Conservation (phyloP, 2,329 filamentous ascomycete genomes). For the Diaporthe vexans region DNA sequence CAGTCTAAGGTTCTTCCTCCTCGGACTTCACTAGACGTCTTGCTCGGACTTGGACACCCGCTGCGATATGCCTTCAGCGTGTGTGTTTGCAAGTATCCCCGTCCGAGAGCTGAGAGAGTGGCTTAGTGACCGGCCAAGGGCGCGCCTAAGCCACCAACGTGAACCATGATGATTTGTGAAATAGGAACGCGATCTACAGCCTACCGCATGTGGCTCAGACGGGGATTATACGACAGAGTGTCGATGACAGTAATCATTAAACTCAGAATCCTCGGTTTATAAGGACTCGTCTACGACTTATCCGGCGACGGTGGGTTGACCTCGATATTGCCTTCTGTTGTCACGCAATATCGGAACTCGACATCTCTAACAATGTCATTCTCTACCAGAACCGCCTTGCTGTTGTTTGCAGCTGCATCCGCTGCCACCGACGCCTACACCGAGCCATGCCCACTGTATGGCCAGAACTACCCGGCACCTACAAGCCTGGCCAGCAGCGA, state of each 20-base stretch:
- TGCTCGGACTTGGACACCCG: background rate
- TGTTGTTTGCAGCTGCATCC: background rate
- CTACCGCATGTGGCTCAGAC: conserved; percentile 10
- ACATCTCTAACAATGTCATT: background rate
- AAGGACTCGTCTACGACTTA: background rate
- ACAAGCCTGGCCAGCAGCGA: conserved; percentile 1
- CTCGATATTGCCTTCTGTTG: background rate
- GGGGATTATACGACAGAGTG: background rate
- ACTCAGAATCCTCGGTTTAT: background rate
- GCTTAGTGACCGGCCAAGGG: background rate
- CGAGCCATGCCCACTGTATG: conserved; percentile 34
- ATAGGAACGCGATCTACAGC: background rate
- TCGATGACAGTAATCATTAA: rapidly evolving
- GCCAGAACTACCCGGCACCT: conserved; percentile 25
- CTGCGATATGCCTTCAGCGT: background rate
- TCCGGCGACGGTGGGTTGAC: background rate
- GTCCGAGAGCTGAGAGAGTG: too few relatives aligned
- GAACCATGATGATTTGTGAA: background rate
- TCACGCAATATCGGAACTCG: background rate
- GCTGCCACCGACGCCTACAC: background rate
- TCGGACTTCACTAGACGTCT: background rate
- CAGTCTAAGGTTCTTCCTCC: background rate
- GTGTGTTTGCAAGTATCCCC: background rate
- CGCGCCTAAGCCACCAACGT: background rate
- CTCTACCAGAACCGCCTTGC: background rate